These are phyloP conservation scores for Pleurotus pulmonarius DNA, from an alignment of 768 basidiomycete species.

Conservation along the genomic window DNA sequence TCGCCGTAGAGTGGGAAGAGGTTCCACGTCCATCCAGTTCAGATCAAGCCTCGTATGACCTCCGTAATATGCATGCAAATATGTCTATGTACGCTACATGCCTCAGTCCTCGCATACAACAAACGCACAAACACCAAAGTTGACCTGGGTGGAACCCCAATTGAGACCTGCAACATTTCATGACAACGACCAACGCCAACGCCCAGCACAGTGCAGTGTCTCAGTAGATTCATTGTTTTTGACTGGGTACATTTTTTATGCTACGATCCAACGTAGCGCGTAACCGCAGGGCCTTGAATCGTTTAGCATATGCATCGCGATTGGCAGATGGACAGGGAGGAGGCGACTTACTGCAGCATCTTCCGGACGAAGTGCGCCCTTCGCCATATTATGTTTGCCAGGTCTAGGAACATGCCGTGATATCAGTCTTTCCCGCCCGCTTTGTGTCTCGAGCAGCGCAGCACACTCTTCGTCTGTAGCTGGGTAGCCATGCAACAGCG, in stretches of 20 bases:
- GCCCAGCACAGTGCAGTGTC: too few relatives aligned
- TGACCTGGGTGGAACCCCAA: too few relatives aligned
- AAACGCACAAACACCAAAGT: background rate
- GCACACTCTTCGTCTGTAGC: conserved; percentile 74
- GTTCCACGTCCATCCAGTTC: background rate
- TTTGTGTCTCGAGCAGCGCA: conserved; percentile 47
- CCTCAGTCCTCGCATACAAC: background rate
- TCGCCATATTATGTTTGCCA: conserved; percentile 87
- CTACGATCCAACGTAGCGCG: conserved; percentile 62
- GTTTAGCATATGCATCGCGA: too few relatives aligned
- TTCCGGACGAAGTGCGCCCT: conserved; percentile 77
- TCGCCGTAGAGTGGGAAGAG: background rate
- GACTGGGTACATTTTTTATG: conserved; percentile 33
- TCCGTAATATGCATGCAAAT: background rate
- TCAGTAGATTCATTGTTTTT: conserved; percentile 14
- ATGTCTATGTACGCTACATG: conserved; percentile 6
- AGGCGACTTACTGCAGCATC: conserved; percentile 69
- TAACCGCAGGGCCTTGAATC: conserved; percentile 59
- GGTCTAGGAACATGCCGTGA: conserved; percentile 50
- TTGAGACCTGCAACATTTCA: too few relatives aligned
- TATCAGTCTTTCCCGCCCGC: conserved; percentile 35
- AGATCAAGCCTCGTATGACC: background rate
- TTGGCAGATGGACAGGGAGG: background rate
- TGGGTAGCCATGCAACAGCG: conserved; percentile 65
- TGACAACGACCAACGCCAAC: too few relatives aligned